Evolutionary conservation across 2,329 filamentous ascomycete species (phyloP).

Genomic region (Cercospora citrullina): DNA sequence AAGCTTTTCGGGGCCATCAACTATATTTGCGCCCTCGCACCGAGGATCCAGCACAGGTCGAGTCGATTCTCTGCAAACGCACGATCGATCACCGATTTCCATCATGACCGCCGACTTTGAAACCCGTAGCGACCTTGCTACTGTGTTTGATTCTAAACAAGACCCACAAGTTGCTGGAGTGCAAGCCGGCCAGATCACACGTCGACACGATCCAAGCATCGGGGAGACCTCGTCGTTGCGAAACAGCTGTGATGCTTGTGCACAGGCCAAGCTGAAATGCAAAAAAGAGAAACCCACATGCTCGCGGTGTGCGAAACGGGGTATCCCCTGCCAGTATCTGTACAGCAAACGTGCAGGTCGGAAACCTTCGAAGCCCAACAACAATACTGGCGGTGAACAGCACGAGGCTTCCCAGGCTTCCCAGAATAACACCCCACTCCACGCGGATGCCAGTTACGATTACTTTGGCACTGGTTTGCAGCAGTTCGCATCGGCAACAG

Average conservation of each 20-base stretch:
- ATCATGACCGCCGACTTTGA: background rate
- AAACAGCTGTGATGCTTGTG: background rate
- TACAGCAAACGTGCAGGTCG: background rate
- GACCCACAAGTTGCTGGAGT: background rate
- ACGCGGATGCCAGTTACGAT: background rate
- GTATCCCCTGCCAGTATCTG: background rate
- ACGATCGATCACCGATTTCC: background rate
- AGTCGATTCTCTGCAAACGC: background rate
- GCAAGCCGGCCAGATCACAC: background rate
- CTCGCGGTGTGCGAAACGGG: background rate
- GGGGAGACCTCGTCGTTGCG: constrained; percentile 5
- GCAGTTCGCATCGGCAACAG: background rate
- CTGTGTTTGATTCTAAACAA: background rate
- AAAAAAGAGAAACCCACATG: background rate
- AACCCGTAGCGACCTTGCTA: background rate
- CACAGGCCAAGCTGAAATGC: background rate
- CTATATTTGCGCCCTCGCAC: background rate
- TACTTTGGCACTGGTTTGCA: background rate
- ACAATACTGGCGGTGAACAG: background rate
- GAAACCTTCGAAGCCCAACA: background rate
- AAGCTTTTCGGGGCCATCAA: background rate
- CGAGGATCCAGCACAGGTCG: background rate
- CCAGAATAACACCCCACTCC: background rate
- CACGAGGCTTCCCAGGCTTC: background rate
- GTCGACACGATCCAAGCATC: background rate